Conservation (phyloP, 441 rosid genomes). For the Euphorbia corollata region DNA sequence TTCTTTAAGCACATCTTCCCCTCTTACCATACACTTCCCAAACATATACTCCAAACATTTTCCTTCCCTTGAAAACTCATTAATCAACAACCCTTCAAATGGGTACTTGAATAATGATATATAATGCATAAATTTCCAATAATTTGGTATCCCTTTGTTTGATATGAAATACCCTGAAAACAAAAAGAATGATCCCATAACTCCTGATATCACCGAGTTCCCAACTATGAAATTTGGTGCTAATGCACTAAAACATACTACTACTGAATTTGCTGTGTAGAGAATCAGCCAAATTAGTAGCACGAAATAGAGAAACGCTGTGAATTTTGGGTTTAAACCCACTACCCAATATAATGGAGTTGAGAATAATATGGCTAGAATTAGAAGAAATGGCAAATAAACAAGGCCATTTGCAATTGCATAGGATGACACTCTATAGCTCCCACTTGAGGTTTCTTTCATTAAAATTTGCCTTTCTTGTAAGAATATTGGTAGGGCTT, state of each 20-base stretch:
- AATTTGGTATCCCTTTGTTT: slow-evolving; percentile 59
- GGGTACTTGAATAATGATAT: slow-evolving; percentile 88
- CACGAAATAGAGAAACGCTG: slow-evolving; percentile 65
- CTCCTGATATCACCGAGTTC: slow-evolving; percentile 79
- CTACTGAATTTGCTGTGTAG: slow-evolving; percentile 91
- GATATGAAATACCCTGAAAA: slow-evolving; percentile 94
- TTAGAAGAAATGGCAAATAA: slow-evolving; percentile 80
- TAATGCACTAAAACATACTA: slow-evolving; percentile 86
- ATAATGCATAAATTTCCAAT: slow-evolving; percentile 92
- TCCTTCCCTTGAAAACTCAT: slow-evolving; percentile 68
- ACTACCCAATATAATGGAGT: slow-evolving; percentile 80
- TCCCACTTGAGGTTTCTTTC: slow-evolving; percentile 78
- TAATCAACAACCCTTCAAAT: slow-evolving; percentile 79
- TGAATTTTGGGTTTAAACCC: slow-evolving; percentile 55
- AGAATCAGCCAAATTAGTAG: slow-evolving; percentile 81
- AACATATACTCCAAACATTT: slow-evolving; percentile 65
- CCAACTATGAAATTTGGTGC: slow-evolving; percentile 90
- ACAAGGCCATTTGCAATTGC: slow-evolving; percentile 77
- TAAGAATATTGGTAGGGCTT: slow-evolving; percentile 81
- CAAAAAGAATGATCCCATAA: slow-evolving; percentile 86
- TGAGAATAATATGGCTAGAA: slow-evolving; percentile 60
- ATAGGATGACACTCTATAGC: slow-evolving; percentile 86
- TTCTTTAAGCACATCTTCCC: slow-evolving; percentile 64
- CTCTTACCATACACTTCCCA: slow-evolving; percentile 55
- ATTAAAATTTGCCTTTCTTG: slow-evolving; percentile 89